Evolutionary conservation across 2,329 filamentous ascomycete species (phyloP).

Genomic region (Pleurostoma richardsiae): DNA sequence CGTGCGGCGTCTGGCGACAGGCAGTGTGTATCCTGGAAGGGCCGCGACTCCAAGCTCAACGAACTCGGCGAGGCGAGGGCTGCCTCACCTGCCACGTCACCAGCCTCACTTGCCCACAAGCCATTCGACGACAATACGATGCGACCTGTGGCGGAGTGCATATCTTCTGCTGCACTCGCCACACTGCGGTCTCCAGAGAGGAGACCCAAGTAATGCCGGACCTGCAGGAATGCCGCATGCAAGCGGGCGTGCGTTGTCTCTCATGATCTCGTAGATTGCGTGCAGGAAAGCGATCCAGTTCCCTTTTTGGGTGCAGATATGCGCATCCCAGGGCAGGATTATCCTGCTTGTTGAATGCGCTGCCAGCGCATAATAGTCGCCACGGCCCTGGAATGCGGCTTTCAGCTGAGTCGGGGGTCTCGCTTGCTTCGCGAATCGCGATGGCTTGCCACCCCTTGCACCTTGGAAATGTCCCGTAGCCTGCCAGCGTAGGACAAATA

Average conservation of each 20-base stretch:
- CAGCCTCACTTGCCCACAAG: conserved; percentile 26
- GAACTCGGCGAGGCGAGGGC: neutral
- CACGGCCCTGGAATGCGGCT: neutral
- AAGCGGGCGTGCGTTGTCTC: conserved; percentile 4
- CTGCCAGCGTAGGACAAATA: no score
- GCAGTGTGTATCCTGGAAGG: neutral
- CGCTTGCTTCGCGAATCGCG: neutral
- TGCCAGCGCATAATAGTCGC: conserved; percentile 7
- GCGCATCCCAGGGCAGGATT: neutral
- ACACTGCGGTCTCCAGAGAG: conserved; percentile 6
- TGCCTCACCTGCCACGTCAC: conserved; percentile 35
- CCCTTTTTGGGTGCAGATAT: conserved; percentile 1
- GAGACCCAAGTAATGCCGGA: conserved; percentile 11
- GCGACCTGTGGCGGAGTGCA: conserved; percentile 32
- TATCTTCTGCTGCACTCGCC: conserved; percentile 10
- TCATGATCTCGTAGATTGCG: conserved; percentile 7
- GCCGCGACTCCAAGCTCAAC: neutral
- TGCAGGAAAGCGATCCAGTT: conserved; percentile 2
- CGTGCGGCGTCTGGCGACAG: neutral
- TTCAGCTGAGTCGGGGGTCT: neutral
- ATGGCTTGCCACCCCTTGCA: neutral
- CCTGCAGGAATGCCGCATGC: conserved; percentile 7
- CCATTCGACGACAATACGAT: conserved; percentile 10
- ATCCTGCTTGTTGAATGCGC: neutral
- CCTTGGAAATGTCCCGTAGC: neutral